Conservation (phyloP, 2,329 filamentous ascomycete species). For the Nannizziopsis barbatae region DNA sequence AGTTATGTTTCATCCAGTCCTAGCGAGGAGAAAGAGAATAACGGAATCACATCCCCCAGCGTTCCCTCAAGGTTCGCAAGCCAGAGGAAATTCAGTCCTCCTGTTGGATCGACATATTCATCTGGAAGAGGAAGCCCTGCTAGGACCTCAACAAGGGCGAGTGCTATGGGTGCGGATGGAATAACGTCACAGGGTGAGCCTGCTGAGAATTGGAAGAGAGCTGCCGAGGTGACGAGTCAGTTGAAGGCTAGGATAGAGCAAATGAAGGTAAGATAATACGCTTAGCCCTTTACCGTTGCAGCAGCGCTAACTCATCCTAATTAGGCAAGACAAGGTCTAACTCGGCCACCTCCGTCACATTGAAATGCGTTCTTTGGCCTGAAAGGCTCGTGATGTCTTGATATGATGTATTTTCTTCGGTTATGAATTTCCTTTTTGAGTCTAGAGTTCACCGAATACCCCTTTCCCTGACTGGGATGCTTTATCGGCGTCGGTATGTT, state of each 20-base stretch:
- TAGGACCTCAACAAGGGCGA: constrained; percentile 18
- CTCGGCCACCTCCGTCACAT: constrained; percentile 24
- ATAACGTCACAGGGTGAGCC: constrained; percentile 40
- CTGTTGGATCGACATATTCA: constrained; percentile 25
- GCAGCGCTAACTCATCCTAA: not conserved
- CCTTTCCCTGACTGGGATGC: not conserved
- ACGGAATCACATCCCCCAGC: constrained; percentile 37
- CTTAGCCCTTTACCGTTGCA: not conserved
- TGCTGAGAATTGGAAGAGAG: constrained; percentile 90
- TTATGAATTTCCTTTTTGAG: not conserved
- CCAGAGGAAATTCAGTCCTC: constrained; percentile 37
- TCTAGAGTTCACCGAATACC: constrained; percentile 7
- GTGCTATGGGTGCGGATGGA: constrained; percentile 18
- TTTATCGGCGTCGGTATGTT: constrained; percentile 9
- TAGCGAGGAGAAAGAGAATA: constrained; percentile 69
- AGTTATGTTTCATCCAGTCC: constrained; percentile 44
- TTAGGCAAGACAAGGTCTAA: constrained; percentile 37
- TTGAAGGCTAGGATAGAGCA: constrained; percentile 94
- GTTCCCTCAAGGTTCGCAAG: constrained; percentile 24
- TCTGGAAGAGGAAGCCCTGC: constrained; percentile 32
- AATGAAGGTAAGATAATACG: constrained; percentile 61
- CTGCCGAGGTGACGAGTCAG: constrained; percentile 94
- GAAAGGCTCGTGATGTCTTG: not conserved
- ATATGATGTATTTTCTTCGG: not conserved
- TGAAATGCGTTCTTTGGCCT: not conserved